Evolutionary conservation across 2,329 filamentous ascomycete species (phyloP).

Genomic region (Calcarisporium arbuscula): DNA sequence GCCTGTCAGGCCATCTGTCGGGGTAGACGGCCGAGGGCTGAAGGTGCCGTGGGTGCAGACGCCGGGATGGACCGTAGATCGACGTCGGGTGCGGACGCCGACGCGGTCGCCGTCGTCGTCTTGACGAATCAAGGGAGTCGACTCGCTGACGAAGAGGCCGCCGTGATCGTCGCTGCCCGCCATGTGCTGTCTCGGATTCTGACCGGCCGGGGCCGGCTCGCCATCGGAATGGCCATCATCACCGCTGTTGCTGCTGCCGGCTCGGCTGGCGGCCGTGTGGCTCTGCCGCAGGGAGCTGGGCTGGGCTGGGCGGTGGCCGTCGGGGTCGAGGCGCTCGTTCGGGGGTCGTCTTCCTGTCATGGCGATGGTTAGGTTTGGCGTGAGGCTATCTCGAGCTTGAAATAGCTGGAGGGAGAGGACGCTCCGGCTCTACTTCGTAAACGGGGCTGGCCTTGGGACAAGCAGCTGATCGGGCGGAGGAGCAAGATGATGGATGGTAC

Average conservation of each 20-base stretch:
- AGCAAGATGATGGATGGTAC: too few relatives aligned
- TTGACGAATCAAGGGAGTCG: conserved; percentile 40
- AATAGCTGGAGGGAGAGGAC: too few relatives aligned
- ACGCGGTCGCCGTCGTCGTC: conserved; percentile 6
- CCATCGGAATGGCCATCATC: too few relatives aligned
- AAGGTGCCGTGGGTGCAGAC: conserved; percentile 70
- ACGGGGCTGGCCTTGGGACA: too few relatives aligned
- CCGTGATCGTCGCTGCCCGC: conserved; percentile 10
- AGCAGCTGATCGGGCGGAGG: too few relatives aligned
- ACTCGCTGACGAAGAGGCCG: conserved; percentile 33
- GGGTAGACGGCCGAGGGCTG: conserved; percentile 57
- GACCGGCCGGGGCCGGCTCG: conserved; percentile 5
- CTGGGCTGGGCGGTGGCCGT: conserved; percentile 33
- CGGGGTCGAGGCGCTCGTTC: too few relatives aligned
- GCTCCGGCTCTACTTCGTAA: too few relatives aligned
- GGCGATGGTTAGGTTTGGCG: too few relatives aligned
- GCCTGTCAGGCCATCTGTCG: conserved; percentile 26
- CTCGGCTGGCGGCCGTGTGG: conserved; percentile 26
- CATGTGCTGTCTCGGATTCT: too few relatives aligned
- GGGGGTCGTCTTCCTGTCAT: too few relatives aligned
- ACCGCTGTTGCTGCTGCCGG: conserved; percentile 12
- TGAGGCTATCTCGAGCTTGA: too few relatives aligned
- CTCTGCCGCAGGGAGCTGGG: conserved; percentile 42
- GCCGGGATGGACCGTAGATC: conserved; percentile 27
- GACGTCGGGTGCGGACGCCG: too few relatives aligned